Evolutionary conservation across 169 alveolate genomes (phyloP).

Genomic region (Amoebophrya sp.): DNA sequence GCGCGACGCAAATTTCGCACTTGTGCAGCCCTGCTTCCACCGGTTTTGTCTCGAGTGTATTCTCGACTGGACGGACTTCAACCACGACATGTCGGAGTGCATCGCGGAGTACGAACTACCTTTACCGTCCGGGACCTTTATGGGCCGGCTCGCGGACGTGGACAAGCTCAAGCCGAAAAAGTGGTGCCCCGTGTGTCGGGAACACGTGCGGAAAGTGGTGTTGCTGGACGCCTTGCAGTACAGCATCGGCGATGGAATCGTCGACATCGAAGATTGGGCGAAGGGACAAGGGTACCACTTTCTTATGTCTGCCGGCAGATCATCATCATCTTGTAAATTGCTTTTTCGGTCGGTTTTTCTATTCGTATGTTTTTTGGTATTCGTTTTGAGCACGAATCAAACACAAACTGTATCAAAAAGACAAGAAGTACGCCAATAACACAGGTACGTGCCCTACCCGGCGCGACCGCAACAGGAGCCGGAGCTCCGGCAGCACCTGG

Average conservation of each 20-base stretch:
- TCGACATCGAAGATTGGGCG: not conserved
- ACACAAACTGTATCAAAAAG: too few relatives aligned
- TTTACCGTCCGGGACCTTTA: not conserved
- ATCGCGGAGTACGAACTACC: not conserved
- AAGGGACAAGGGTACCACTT: not conserved
- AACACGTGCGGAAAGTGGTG: not conserved
- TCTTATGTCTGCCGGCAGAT: too few relatives aligned
- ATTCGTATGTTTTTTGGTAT: too few relatives aligned
- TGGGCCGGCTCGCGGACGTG: not conserved
- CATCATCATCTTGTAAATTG: too few relatives aligned
- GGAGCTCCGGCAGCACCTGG: not conserved
- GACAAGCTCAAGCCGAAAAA: not conserved
- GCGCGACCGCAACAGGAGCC: not conserved
- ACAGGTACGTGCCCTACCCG: too few relatives aligned
- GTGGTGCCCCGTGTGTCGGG: constrained; percentile 21
- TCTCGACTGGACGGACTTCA: not conserved
- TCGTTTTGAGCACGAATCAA: too few relatives aligned
- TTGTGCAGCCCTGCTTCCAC: constrained; percentile 25
- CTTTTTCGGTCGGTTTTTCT: too few relatives aligned
- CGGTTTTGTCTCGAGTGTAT: not conserved
- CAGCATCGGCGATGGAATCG: not conserved
- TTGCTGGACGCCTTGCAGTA: not conserved
- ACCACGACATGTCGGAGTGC: not conserved
- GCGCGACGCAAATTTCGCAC: not conserved
- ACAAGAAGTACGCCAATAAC: too few relatives aligned